Conservation (phyloP, 257 asterid genomes). For the Gentiana straminea region DNA sequence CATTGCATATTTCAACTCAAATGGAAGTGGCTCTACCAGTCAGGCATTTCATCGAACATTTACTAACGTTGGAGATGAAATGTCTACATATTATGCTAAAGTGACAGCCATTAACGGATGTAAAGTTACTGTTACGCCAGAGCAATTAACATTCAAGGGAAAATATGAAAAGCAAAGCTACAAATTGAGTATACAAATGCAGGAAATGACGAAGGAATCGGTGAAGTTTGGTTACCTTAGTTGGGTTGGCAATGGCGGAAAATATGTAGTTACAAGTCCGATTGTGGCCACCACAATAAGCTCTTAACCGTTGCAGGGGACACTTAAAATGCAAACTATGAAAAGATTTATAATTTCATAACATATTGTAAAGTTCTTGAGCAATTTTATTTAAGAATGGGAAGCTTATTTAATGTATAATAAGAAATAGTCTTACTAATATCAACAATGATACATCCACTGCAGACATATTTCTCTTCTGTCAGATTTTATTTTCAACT, state of each 20-base stretch:
- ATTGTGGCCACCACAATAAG: conserved; percentile 12
- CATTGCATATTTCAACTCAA: conserved; percentile 1
- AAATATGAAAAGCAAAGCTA: conserved; percentile 14
- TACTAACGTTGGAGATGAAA: conserved; percentile 17
- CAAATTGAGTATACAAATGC: conserved; percentile 7
- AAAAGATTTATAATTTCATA: too few relatives aligned
- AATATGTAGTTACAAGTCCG: conserved; percentile 35
- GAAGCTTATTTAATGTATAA: too few relatives aligned
- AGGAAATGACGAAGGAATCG: conserved; percentile 5
- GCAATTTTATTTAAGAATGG: too few relatives aligned
- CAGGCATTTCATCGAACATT: conserved; percentile 15
- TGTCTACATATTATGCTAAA: conserved; percentile 3
- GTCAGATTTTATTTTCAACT: too few relatives aligned
- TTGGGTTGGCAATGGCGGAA: conserved; percentile 35
- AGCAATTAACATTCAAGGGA: conserved; percentile 10
- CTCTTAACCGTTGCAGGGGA: conserved; percentile 5
- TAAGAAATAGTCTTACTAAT: too few relatives aligned
- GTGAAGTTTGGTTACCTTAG: conserved; percentile 27
- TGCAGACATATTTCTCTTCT: too few relatives aligned
- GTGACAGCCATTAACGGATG: conserved; percentile 9
- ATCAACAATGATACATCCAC: too few relatives aligned
- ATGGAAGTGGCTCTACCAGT: not conserved
- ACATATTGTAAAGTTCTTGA: too few relatives aligned
- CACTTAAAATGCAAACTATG: not conserved
- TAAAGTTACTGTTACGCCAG: conserved; percentile 13